Conservation (phyloP, 179 eudicot genomes). For the Heliamphora pulchella region DNA sequence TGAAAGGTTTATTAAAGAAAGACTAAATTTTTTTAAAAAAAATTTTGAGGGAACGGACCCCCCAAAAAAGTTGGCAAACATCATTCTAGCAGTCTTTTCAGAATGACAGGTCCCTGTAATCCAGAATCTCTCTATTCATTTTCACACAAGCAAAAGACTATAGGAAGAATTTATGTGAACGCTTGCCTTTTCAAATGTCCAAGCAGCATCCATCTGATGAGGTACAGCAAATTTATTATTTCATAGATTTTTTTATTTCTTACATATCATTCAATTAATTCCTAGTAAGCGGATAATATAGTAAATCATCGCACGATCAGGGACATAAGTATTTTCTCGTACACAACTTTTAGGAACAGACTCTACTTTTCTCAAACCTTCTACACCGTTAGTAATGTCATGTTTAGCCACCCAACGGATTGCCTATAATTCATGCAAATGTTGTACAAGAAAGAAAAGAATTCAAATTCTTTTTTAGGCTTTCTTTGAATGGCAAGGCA, state of each 20-base stretch:
- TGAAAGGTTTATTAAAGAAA: not conserved
- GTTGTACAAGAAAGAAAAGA: too few species aligned
- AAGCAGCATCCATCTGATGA: not conserved
- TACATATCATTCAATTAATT: too few species aligned
- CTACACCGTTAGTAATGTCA: too few species aligned
- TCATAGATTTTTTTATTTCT: not conserved
- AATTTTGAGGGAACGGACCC: not conserved
- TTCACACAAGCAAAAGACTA: not conserved
- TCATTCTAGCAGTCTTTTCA: not conserved
- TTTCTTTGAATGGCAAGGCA: too few species aligned
- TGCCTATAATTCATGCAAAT: too few species aligned
- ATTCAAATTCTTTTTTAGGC: too few species aligned
- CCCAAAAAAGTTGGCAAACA: not conserved
- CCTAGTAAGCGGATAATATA: too few species aligned
- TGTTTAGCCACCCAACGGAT: too few species aligned
- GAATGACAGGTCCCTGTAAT: not conserved
- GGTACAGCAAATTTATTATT: not conserved
- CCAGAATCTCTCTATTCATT: not conserved
- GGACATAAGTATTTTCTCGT: too few species aligned
- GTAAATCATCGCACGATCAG: too few species aligned
- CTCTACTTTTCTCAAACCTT: too few species aligned
- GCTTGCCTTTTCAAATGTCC: not conserved
- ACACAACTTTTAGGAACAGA: too few species aligned
- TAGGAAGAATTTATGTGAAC: not conserved
- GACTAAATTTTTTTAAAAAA: not conserved